phyloP scores from a whole-genome alignment of 257 asterid species.

The Solanum pennellii region DNA sequence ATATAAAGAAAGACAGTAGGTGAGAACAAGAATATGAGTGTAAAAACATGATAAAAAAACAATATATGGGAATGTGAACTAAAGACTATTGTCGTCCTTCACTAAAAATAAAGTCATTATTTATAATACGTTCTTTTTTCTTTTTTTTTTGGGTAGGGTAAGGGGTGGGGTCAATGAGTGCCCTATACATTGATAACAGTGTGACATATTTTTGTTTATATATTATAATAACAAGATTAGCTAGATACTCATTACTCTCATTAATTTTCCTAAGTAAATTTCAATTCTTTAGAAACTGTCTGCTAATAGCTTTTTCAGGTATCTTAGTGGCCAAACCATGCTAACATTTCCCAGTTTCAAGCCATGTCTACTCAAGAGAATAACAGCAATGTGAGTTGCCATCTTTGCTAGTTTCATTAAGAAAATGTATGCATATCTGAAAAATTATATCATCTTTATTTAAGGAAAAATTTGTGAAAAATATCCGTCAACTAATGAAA shows the following conservation, averaged over 20 bases:
- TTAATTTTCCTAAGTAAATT: background rate
- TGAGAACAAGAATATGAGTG: background rate
- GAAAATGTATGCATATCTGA: background rate
- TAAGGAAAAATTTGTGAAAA: background rate
- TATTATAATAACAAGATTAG: background rate
- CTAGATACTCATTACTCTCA: background rate
- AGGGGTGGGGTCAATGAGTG: background rate
- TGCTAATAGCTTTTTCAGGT: background rate
- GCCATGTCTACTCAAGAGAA: background rate
- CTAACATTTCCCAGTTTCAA: background rate
- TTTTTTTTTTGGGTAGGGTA: too few species aligned
- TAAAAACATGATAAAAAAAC: background rate
- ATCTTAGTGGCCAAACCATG: background rate
- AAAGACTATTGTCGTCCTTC: background rate
- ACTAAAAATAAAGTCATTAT: background rate
- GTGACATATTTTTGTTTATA: background rate
- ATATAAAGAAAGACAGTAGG: background rate
- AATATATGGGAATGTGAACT: background rate
- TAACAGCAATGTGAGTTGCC: background rate
- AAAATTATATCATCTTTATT: background rate
- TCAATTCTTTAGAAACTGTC: too few species aligned
- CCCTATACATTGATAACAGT: background rate
- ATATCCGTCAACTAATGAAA: background rate
- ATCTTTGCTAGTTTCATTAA: background rate
- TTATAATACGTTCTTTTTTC: background rate